These are phyloP conservation scores for Schizochytrium sp. DNA, from an alignment of 108 stramenopile genomes.

Conservation along the genomic window DNA sequence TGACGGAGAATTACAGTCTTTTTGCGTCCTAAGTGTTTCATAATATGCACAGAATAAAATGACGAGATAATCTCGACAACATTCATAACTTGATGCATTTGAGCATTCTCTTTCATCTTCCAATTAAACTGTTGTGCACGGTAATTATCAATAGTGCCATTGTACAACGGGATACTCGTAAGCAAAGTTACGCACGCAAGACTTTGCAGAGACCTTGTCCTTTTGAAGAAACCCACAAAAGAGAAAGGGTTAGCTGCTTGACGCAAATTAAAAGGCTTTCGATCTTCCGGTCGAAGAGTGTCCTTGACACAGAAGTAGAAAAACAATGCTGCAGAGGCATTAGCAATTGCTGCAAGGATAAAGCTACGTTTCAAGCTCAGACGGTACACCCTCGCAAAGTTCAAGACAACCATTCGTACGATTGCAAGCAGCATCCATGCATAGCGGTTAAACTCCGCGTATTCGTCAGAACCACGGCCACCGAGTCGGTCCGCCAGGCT, in stretches of 20 bases:
- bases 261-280: constrained; percentile 35
- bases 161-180: constrained; percentile 50
- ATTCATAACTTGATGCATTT: constrained; percentile 50
- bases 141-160: constrained; percentile 1
- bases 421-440: constrained; percentile 10
- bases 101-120: constrained; percentile 36
- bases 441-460: background rate
- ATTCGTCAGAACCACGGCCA: constrained; percentile 25
- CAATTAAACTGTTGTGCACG: background rate
- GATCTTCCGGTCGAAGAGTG: background rate
- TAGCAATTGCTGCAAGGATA: background rate
- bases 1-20: background rate
- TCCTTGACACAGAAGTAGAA: constrained; percentile 45
- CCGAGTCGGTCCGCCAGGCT: constrained; percentile 44
- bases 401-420: constrained; percentile 13
- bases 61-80: constrained; percentile 33
- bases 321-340: background rate
- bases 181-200: constrained; percentile 25
- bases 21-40: background rate
- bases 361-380: background rate
- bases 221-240: constrained; percentile 29
- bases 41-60: constrained; percentile 22
- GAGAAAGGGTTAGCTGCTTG: constrained; percentile 27
- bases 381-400: background rate
- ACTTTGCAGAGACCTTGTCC: background rate